Base-by-base conservation (phyloP, 805 yeast species). In the Metschnikowia proteae region DNA sequence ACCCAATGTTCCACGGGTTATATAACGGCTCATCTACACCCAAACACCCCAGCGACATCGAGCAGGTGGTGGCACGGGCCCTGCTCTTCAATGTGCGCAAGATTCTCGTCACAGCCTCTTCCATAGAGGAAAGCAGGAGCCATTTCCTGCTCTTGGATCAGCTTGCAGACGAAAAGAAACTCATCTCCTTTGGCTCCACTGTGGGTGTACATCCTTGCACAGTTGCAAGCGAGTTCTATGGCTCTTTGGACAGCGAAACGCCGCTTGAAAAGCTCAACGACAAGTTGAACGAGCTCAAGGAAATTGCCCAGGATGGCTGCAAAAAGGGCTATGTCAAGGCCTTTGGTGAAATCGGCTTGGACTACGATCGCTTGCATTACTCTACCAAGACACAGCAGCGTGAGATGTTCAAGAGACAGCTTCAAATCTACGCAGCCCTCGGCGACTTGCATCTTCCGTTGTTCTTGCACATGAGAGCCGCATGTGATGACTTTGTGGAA, bases 141-240 rank as follows among this genome's bases (percentile, higher is more conserved):
- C 86, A 90, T 6, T 64, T 87, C 13, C 76, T 74, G 11, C 60
- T 91, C 29, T 82, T 86, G 35, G 61, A 59, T 7, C 45, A 45
- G 25, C 36, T 42, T 30, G 45, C 49, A 4, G 11, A 42, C 29
- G 45, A 32, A 4, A 32, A 42, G 25, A 5, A 9, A 25, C n/a
- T 25, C 38, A 34, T 42, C 13, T 25, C 28, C 8, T 67, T 65
- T 54, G 78, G 70, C 51, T 80, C 86, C 25, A 94, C 99, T 0
- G 91, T 83, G 1, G 99, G 99, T 9, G 95, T 92, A 1, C 99
- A 94, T 69, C 99, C 99, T 0, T 92, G 99, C 66, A 74, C 85
- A 13, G 96, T 90, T 0, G 73, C 75, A 9, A 55, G 56, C 37
- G 77, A 73, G 47, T 73, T 72, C 54, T 73, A 67, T 46, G 58